Base-by-base conservation (phyloP, 148 eudicot species). In the Diospyros lotus region DNA sequence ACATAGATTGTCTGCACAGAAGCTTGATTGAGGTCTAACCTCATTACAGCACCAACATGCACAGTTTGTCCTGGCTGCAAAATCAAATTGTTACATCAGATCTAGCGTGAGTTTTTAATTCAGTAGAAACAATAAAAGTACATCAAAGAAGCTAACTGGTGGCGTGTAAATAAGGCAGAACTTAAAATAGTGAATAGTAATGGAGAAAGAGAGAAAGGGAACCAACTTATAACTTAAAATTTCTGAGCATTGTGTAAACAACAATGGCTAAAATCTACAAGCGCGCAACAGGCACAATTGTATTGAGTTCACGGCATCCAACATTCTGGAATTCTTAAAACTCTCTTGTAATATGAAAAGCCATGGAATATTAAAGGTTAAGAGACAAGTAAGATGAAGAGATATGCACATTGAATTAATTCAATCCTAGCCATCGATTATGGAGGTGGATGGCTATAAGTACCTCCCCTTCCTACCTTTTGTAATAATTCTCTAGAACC, bases 1-100 rank as follows among this genome's bases (percentile, higher is more conserved):
- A 95, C 92, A 71, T 92, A 95, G 67, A 95, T 95, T 69, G 97
- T 92, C 59, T 87, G 77, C 46, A 90, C 97, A 28, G 94, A 90
- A 74, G 98, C 91, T 65, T 85, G 77, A 54, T 63, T 79, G 48
- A 95, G 88, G 78, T 95, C 98, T 67, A 95, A 70, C 81, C 98
- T 92, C 81, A 88, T 80, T 78, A 95, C 60, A 51, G 91, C 93
- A 69, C 98, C 98, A 78, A 95, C 81, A 86, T 89, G 91, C 64
- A 95, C 66, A 48, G 98, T 76, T 79, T 95, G 96, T 60, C 97
- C 97, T 48, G 76, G 82, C 98, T 94, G 93, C 84, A 78, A 68
- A 75, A 46, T 59, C 77, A 78, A 79, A 38, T 63, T 58, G 46
- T 48, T 45, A 38, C 42, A 66, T 66, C 58, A 69, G 42, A 72